Conservation (phyloP, 2,329 filamentous ascomycete genomes). For the Paraphoma chrysanthemicola region DNA sequence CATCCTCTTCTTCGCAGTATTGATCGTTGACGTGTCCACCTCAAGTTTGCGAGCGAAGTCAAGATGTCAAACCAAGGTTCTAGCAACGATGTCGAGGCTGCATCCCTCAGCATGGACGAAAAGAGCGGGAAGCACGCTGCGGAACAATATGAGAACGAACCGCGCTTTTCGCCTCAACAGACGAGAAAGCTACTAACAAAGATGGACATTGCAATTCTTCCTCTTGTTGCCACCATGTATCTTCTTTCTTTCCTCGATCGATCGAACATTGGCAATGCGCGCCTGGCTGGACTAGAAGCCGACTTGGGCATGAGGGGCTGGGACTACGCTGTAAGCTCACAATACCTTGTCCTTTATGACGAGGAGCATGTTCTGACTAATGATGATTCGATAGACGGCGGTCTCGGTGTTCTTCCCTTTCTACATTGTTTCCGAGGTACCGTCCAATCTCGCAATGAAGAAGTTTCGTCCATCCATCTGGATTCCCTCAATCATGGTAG, state of each 20-base stretch:
- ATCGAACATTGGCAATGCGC: conserved; percentile 51
- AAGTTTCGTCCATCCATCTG: conserved; percentile 49
- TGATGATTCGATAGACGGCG: conserved; percentile 48
- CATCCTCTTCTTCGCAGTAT: no score
- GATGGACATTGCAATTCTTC: not conserved
- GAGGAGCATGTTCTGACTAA: conserved; percentile 30
- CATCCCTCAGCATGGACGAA: no score
- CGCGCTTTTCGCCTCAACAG: no score
- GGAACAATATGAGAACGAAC: no score
- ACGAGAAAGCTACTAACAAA: not conserved
- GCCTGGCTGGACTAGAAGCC: conserved; percentile 48
- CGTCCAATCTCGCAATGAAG: conserved; percentile 52
- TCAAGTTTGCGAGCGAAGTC: no score
- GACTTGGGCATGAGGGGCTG: conserved; percentile 34
- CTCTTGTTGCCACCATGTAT: not conserved
- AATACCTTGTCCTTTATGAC: no score
- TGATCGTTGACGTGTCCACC: no score
- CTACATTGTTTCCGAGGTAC: conserved; percentile 48
- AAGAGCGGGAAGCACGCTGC: no score
- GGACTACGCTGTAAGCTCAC: no score
- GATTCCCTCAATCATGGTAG: conserved; percentile 49
- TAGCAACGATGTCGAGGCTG: no score
- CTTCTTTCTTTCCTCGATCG: not conserved
- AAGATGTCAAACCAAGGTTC: no score
- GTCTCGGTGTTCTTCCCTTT: conserved; percentile 51